Evolutionary conservation across 805 yeast genomes (phyloP), one percentile per base, ranked within the genome.

Genomic region (Schwanniomyces occidentalis): DNA sequence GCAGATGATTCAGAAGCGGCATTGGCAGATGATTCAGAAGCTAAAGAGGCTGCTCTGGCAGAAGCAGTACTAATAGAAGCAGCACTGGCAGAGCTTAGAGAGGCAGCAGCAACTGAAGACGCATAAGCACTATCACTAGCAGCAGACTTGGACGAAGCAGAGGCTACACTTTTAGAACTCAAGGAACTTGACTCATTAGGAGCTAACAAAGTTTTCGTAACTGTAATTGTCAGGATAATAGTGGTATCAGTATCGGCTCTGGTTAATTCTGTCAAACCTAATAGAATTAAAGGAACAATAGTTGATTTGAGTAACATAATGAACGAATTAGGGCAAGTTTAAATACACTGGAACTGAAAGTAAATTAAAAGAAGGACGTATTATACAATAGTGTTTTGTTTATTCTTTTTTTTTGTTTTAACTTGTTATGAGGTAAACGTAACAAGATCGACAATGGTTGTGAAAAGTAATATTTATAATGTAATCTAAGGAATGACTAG

Each of bases 181-280:
- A 46, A 19, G 38, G 66, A 61, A 4, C 52, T 51, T 33, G 71
- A 61, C 51, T 73, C 73, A 36, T 65, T 60, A 21, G 78, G 76
- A 19, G 75, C 58, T 49, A 69, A 62, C 28, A 70, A 33, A 18
- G 78, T 73, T 34, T 57, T 55, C 30, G 78, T 73, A 38, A 70
- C 55, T 16, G 78, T 73, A 39, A 73, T 46, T 18, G 78, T 73
- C 35, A 67, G 49, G 18, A 54, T 42, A 18, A 66, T 52, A 36
- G 77, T 71, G 30, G 75, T 67, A 22, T 69, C 66, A 12, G 74
- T 67, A 19, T 69, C 67, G 6, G 45, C 55, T 8, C 37, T 46
- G 23, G 49, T 46, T 22, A 32, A 34, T 32, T 27, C 45, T 13
- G 37, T 12, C 17, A 35, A 19, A 16, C 51, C 53, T 19, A 53